A percentile compares a stretch with the other conserved stretches of the same genome.
These are phyloP conservation scores for Gracilaria vermiculophylla DNA, from an alignment of 23 red algal species.

Conservation along the genomic window DNA sequence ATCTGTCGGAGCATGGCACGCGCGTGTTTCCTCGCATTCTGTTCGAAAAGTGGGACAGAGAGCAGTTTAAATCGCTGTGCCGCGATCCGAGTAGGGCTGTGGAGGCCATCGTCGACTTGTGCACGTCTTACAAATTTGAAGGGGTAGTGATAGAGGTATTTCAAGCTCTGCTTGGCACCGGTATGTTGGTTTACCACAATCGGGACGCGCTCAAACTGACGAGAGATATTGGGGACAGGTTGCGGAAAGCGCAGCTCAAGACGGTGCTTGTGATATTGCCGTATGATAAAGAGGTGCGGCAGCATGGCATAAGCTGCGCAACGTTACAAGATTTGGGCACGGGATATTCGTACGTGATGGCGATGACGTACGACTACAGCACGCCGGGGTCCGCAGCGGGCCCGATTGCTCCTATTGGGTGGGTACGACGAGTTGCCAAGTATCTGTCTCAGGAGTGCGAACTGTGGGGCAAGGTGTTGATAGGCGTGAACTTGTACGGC, in stretches of 20 bases:
- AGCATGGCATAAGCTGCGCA: not conserved
- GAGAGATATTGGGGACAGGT: not conserved
- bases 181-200: not conserved
- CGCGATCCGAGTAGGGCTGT: not conserved
- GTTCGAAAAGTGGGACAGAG: constrained; percentile 30
- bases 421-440: constrained; percentile 25
- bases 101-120: not conserved
- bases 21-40: constrained; percentile 32
- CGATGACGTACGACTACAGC: constrained; percentile 51
- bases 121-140: not conserved
- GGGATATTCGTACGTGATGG: not conserved
- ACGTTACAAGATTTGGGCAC: not conserved
- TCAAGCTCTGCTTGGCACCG: not conserved
- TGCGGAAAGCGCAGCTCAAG: not conserved
- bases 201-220: not conserved
- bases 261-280: constrained; percentile 38
- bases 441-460: constrained; percentile 21
- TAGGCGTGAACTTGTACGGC: constrained; percentile 49
- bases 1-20: not conserved
- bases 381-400: not conserved
- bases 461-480: constrained; percentile 39
- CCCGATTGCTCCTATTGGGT: constrained; percentile 6
- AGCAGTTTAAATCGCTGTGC: not conserved
- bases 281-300: not conserved
- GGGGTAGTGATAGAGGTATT: constrained; percentile 37